Conservation (phyloP, 495 filamentous ascomycete species). For the Aspergillus cristatus region DNA sequence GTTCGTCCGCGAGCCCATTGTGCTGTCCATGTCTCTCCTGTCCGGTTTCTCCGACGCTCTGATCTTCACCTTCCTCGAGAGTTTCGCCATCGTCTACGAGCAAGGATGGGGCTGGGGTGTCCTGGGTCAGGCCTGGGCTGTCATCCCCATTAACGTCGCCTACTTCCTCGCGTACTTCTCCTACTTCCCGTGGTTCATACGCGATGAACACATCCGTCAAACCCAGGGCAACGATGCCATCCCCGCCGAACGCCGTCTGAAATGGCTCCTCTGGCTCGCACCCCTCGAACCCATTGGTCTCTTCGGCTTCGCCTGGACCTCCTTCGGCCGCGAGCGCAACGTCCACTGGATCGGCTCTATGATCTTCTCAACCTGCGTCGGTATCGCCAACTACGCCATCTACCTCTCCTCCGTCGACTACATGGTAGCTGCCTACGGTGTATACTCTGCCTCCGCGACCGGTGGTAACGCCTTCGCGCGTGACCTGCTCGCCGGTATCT, state of each 20-base stretch:
- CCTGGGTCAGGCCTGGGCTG: conserved; percentile 44
- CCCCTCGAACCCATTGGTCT: conserved; percentile 56
- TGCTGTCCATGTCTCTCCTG: conserved; percentile 58
- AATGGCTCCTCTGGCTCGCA: conserved; percentile 46
- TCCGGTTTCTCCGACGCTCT: conserved; percentile 67
- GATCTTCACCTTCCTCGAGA: conserved; percentile 71
- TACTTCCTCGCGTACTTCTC: conserved; percentile 56
- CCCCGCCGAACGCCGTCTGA: conserved; percentile 21
- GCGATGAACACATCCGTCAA: conserved; percentile 32
- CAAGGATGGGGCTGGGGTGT: conserved; percentile 52
- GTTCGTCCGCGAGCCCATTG: conserved; percentile 66
- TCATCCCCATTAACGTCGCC: conserved; percentile 51
- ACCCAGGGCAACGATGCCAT: conserved; percentile 24
- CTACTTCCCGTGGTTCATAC: conserved; percentile 53
- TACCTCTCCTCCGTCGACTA: conserved; percentile 74
- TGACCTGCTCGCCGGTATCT: conserved; percentile 37
- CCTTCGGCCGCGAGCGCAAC: conserved; percentile 36
- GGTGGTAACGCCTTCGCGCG: conserved; percentile 52
- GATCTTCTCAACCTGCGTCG: conserved; percentile 49
- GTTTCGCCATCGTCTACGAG: conserved; percentile 51
- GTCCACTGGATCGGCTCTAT: conserved; percentile 55
- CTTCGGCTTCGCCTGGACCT: conserved; percentile 58
- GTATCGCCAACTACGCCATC: conserved; percentile 57
- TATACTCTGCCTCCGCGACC: conserved; percentile 65
- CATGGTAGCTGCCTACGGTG: conserved; percentile 68